Conservation (phyloP, 148 eudicot genomes). For the Rhododendron molle region DNA sequence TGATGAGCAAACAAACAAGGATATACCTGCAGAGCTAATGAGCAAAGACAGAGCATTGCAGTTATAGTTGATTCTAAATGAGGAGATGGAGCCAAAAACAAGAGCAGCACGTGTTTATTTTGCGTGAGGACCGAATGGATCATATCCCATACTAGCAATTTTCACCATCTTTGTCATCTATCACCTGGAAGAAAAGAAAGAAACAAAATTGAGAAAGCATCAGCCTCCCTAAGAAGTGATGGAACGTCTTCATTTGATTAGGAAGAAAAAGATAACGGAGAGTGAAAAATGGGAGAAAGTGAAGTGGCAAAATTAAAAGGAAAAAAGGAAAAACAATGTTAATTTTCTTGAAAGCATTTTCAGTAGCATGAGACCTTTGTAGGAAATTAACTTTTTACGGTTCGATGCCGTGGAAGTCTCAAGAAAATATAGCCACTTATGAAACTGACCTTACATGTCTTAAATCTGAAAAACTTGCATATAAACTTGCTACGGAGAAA, state of each 20-base stretch:
- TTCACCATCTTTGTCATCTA: constrained; percentile 88
- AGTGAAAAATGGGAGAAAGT: background rate
- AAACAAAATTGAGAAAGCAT: constrained; percentile 4
- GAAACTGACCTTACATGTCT: background rate
- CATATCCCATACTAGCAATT: constrained; percentile 94
- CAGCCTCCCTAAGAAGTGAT: background rate
- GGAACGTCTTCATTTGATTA: background rate
- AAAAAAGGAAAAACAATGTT: background rate
- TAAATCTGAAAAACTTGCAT: background rate
- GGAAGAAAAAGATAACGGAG: background rate
- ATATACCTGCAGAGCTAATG: constrained; percentile 74
- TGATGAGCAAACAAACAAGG: constrained; percentile 70
- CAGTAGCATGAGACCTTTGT: background rate
- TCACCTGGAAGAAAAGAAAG: constrained; percentile 44
- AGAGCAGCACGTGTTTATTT: constrained; percentile 86
- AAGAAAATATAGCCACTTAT: background rate
- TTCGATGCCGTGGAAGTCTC: background rate
- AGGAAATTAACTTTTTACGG: background rate
- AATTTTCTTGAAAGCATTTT: background rate
- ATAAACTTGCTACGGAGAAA: too few relatives aligned
- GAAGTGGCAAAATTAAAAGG: background rate
- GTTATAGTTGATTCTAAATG: constrained; percentile 74
- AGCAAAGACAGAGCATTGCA: constrained; percentile 56
- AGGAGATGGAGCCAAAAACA: constrained; percentile 79
- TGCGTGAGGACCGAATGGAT: constrained; percentile 85